Base-by-base conservation (phyloP, 2,329 filamentous ascomycete genomes). In the Coniochaeta prunicola region DNA sequence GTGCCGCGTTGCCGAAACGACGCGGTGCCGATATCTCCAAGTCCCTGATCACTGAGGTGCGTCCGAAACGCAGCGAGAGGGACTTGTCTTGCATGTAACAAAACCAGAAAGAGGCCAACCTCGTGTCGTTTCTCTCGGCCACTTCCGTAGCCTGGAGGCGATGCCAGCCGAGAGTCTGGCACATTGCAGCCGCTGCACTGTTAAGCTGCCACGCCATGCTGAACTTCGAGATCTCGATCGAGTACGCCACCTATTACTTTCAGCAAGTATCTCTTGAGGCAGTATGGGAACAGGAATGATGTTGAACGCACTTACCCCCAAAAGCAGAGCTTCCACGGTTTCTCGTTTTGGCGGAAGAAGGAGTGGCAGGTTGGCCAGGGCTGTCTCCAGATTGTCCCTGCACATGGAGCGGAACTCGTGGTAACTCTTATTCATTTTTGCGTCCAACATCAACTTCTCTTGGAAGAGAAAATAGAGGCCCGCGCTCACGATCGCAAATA, bases 141-240 rank as follows among this genome's bases (percentile, higher is more conserved):
- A 70, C 63, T 13, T 69, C 70, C 31, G 71, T 66, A 4, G 65
- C 67, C 45, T 70, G 71, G 15, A 69, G 65, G 56, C 81, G 78
- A 65, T 88, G 85, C 60, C 84, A 86, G 3, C 85, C 85, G 3
- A 87, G 78, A 0, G 80, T 81, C 64, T 86, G 83, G 62, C 83
- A 86, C 57, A 89, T 74, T 57, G 82, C 77, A 13, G 81, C 80
- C 0, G 85, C 85, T 19, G 79, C 78, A 6, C 80, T 81, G 26
- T 79, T 80, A 19, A 88, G 73, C 19, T 83, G 80, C 80, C 84
- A 86, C 17, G 82, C 83, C 3, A 88, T 76, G 0, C 83, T 84
- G 1, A 84, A 83, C 38, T 83, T 82, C 3, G 83, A 85, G 15
- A 80, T 76, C 61, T 88, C 84, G 55, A 87, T 79, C 13, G 84